phyloP scores from a whole-genome alignment of 176 grass and related monocot species.

The Cenchrus purpureus region DNA sequence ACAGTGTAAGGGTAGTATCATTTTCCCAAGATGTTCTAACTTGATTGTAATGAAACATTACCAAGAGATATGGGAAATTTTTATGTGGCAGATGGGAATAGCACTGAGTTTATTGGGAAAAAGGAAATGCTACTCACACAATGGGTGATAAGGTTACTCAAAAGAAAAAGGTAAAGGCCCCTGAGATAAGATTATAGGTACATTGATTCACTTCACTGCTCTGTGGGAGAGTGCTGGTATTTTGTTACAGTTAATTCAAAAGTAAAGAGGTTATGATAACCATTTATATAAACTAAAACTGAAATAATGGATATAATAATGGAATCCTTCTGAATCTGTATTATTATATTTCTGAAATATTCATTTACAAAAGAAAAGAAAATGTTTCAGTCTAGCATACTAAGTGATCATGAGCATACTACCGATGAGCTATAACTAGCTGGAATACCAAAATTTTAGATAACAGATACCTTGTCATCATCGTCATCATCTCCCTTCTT shows the following conservation, averaged over 20 bases:
- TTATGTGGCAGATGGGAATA: background rate
- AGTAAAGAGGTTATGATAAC: background rate
- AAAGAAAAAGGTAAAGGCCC: background rate
- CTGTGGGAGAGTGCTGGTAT: background rate
- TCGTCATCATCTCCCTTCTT: conserved; percentile 70
- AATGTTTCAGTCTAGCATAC: background rate
- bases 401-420: background rate
- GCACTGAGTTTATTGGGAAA: background rate
- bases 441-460: background rate
- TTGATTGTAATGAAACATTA: background rate
- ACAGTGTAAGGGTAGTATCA: background rate
- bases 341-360: background rate
- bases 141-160: background rate
- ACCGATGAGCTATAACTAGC: background rate
- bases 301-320: background rate
- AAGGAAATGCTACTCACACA: background rate
- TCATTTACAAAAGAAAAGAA: background rate
- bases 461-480: conserved; percentile 57
- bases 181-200: background rate
- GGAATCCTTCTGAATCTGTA: background rate
- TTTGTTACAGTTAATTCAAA: background rate
- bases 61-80: background rate
- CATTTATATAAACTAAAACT: background rate
- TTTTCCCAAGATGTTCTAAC: background rate
- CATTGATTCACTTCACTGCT: background rate